Evolutionary conservation across 306 rosid species (phyloP), one percentile per base, ranked within the genome.

Genomic region (Urtica urens): DNA sequence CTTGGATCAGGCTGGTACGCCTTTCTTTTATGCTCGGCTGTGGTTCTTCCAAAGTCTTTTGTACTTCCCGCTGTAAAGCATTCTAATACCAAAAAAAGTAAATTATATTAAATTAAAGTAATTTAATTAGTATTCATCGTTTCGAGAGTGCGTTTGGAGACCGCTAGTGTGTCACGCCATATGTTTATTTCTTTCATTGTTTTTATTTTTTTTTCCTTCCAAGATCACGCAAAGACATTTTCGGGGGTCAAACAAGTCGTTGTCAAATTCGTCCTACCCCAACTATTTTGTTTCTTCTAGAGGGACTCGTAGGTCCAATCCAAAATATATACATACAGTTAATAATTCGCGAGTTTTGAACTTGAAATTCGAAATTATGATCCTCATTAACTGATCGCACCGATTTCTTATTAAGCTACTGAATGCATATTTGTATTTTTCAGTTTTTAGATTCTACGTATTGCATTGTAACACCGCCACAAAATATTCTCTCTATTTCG

Each of bases 61-160:
- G 59, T 53, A 39, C 37, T 38, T 53, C 48, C 12, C 26, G 28
- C 59, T 38, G 37, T 39, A 39, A 53, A 53, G 55, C 23, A 33
- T 29, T 0, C 14, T 7, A 29, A 10, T 23, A 22, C 23, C 10
- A 47, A 13, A 23, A 13, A 12, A 23, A 11, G 10, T 8, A 17
- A 30, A 7, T 3, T 45, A 12, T 24, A 45, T 45, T 10, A 0
- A 24, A 12, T 25, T 25, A 1, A 12, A 45, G 5, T 3, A 22
- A 33, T 7, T 7, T 19, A 35, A 21, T 8, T 6, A n/a, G 11
- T 37, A 15, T 39, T 53, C 14, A 16, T 53, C 27, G 10, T 54
- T 33, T 0, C 5, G 11, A 38, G 48, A 16, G 46, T 53, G 46
- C 35, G 34, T 38, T 18, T 53, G 40, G 24, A n/a, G 25, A 24